Evolutionary conservation across 306 rosid species (phyloP).

Genomic region (Cucurbita pepo): DNA sequence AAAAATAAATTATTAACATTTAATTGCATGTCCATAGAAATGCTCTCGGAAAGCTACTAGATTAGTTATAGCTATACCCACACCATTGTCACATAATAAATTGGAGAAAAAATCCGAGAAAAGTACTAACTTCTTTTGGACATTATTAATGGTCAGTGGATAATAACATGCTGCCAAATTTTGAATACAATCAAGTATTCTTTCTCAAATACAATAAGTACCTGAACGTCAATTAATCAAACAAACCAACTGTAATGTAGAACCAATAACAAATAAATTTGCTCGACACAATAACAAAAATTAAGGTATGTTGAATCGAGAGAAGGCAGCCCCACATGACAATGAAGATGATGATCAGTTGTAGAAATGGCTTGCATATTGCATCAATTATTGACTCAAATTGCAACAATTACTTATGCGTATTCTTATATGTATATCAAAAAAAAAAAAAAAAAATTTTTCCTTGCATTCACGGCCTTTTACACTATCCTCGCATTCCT

Average conservation of each 20-base stretch:
- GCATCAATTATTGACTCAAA: background rate
- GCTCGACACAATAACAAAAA: background rate
- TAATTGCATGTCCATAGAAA: background rate
- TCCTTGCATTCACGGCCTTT: background rate
- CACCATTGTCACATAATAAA: background rate
- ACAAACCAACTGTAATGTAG: background rate
- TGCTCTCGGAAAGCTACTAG: background rate
- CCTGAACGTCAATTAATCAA: background rate
- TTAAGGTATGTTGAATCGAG: background rate
- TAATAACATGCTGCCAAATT: background rate
- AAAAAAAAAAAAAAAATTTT: background rate
- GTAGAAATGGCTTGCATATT: background rate
- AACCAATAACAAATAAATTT: background rate
- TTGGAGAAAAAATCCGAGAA: background rate
- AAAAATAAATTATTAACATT: background rate
- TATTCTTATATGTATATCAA: background rate
- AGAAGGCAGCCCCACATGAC: background rate
- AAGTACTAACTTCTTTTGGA: background rate
- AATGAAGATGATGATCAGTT: background rate
- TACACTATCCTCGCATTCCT: background rate
- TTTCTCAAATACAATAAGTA: background rate
- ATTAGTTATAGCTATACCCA: background rate
- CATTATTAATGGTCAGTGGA: background rate
- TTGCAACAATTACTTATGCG: background rate
- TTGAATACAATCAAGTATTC: background rate